Evolutionary conservation across 306 rosid species (phyloP).

Genomic region (Casuarina glauca): DNA sequence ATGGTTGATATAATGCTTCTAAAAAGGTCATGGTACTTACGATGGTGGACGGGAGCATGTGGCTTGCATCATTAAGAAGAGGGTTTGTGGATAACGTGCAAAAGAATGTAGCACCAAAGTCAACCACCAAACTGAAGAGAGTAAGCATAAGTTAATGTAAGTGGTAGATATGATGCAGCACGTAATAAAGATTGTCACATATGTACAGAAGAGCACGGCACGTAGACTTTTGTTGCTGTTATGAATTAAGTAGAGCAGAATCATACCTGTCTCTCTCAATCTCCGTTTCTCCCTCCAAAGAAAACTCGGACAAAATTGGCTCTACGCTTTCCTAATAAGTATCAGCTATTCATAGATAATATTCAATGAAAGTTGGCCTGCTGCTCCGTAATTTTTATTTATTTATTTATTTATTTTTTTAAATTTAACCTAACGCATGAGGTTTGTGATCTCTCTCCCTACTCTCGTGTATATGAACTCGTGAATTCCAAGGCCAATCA

Average conservation of each 20-base stretch:
- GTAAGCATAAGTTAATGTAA: too few species aligned
- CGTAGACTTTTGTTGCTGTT: too few species aligned
- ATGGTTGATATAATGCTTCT: not conserved
- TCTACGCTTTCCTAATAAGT: too few species aligned
- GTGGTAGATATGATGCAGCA: not conserved
- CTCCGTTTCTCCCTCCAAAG: not conserved
- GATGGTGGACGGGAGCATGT: not conserved
- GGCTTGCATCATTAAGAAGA: not conserved
- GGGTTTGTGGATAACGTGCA: not conserved
- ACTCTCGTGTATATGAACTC: not conserved
- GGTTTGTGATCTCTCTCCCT: slow-evolving; percentile 3
- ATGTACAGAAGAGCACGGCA: too few species aligned
- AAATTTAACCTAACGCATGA: slow-evolving; percentile 2
- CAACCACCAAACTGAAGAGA: too few species aligned
- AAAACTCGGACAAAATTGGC: not conserved
- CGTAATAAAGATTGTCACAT: not conserved
- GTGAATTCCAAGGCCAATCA: not conserved
- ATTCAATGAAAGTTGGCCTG: too few species aligned
- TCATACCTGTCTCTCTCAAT: not conserved
- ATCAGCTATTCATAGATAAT: too few species aligned
- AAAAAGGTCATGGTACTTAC: not conserved
- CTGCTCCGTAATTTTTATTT: not conserved
- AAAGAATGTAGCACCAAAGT: not conserved
- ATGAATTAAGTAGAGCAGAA: not conserved
- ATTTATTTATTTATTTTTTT: not conserved